These are phyloP conservation scores for Venturia nashicola DNA, from an alignment of 2,329 filamentous ascomycete species.

Conservation along the genomic window DNA sequence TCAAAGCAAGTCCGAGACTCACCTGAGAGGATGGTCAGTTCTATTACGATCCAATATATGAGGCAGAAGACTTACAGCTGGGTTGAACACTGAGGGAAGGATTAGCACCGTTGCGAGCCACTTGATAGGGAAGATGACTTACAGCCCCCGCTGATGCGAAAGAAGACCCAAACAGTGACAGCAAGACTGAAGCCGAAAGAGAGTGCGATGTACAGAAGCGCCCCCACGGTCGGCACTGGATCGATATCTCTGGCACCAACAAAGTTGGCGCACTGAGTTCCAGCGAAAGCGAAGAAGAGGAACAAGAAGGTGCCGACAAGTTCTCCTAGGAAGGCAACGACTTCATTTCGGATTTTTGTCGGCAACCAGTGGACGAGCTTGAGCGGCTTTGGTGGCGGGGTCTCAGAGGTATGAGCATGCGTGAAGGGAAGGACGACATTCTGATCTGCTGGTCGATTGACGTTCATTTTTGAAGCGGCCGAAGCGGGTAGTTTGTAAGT, in stretches of 20 bases:
- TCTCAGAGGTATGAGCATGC: background rate
- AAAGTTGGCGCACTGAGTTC: conserved; percentile 28
- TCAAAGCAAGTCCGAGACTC: conserved; percentile 34
- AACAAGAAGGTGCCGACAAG: conserved; percentile 35
- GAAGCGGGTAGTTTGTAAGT: background rate
- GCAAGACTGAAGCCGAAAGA: conserved; percentile 31
- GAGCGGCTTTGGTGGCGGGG: background rate
- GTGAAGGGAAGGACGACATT: conserved; percentile 9
- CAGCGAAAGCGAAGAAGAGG: conserved; percentile 29
- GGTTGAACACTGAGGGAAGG: conserved; percentile 18
- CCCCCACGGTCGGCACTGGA: conserved; percentile 9
- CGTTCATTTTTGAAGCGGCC: background rate
- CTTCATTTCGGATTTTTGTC: conserved; percentile 20
- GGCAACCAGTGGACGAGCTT: conserved; percentile 6
- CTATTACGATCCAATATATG: background rate
- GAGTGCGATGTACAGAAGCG: conserved; percentile 26
- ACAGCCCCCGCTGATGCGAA: conserved; percentile 26
- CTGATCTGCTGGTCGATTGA: conserved; percentile 4
- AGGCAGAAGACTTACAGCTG: conserved; percentile 12
- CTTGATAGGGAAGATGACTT: conserved; percentile 9
- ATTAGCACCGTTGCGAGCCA: conserved; percentile 2
- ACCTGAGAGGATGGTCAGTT: conserved; percentile 19
- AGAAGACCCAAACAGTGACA: conserved; percentile 34
- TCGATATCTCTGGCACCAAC: conserved; percentile 14
- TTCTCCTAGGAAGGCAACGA: conserved; percentile 34